Conservation (phyloP, 2,329 filamentous ascomycete species). For the Exophiala sideris region DNA sequence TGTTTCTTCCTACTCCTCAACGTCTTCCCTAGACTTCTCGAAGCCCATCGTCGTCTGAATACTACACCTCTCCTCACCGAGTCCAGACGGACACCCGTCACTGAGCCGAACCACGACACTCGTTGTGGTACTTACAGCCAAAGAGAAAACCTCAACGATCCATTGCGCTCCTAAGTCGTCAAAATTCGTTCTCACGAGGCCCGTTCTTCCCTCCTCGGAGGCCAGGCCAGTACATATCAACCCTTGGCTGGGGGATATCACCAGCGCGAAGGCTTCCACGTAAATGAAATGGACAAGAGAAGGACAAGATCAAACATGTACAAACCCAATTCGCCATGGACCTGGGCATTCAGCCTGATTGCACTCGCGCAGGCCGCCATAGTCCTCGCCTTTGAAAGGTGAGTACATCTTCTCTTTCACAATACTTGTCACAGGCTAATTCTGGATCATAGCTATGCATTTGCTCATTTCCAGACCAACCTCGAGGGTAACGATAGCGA, state of each 20-base stretch:
- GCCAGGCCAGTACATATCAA: slow-evolving; percentile 51
- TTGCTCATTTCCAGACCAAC: slow-evolving; percentile 72
- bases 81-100: slow-evolving; percentile 12
- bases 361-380: slow-evolving; percentile 73
- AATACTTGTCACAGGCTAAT: neutral
- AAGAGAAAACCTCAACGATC: neutral
- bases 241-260: slow-evolving; percentile 49
- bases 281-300: slow-evolving; percentile 27
- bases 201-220: slow-evolving; percentile 57
- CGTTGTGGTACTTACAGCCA: slow-evolving; percentile 16
- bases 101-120: slow-evolving; percentile 19
- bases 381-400: slow-evolving; percentile 83
- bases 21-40: neutral
- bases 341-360: slow-evolving; percentile 75
- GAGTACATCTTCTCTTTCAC: slow-evolving; percentile 40
- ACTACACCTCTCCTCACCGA: neutral
- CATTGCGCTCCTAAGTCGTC: slow-evolving; percentile 25
- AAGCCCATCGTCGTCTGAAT: neutral
- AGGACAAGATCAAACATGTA: slow-evolving; percentile 53
- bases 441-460: slow-evolving; percentile 67
- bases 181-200: slow-evolving; percentile 58
- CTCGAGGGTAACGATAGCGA: slow-evolving; percentile 41
- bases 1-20: neutral
- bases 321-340: slow-evolving; percentile 80
- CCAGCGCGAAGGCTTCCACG: slow-evolving; percentile 50